A percentile compares a stretch with the other conserved stretches of the same genome.
phyloP scores from a whole-genome alignment of 1,284 basidiomycete genomes.

The Cystobasidiaceae sp. region DNA sequence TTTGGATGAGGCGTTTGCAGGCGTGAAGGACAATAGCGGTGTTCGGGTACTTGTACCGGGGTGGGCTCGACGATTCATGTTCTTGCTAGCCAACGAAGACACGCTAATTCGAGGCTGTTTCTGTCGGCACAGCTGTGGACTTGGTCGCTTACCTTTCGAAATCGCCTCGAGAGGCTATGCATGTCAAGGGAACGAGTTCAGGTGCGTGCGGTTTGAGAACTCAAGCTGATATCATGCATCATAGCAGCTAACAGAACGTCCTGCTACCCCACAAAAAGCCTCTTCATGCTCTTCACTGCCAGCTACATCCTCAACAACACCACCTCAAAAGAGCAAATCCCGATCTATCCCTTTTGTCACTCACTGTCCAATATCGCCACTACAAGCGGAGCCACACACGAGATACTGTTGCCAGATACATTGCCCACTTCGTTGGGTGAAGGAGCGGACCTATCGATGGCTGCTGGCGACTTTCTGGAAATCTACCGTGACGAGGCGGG shows the following conservation, averaged over 20 bases:
- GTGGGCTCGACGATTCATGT: not conserved
- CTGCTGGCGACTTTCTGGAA: conserved; percentile 90
- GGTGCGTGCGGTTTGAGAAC: not conserved
- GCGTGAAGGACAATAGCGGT: not conserved
- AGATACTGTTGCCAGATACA: conserved; percentile 74
- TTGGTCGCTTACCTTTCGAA: conserved; percentile 29
- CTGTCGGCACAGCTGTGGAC: conserved; percentile 11
- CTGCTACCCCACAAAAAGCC: not conserved
- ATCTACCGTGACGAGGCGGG: conserved; percentile 61
- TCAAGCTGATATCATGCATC: not conserved
- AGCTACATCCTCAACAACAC: conserved; percentile 28
- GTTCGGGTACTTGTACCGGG: conserved; percentile 15
- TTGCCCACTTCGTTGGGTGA: conserved; percentile 64
- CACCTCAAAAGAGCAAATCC: conserved; percentile 51
- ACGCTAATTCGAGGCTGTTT: not conserved
- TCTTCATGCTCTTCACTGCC: conserved; percentile 34
- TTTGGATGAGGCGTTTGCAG: not conserved
- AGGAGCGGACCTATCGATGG: conserved; percentile 67
- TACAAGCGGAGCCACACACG: conserved; percentile 59
- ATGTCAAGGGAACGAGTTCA: conserved; percentile 32
- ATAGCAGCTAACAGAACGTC: no score
- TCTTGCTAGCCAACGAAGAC: not conserved
- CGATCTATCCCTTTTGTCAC: conserved; percentile 81
- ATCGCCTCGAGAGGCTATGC: conserved; percentile 17
- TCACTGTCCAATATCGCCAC: conserved; percentile 73